Conservation (phyloP, 2,329 filamentous ascomycete species). For the Xylaria sp. region DNA sequence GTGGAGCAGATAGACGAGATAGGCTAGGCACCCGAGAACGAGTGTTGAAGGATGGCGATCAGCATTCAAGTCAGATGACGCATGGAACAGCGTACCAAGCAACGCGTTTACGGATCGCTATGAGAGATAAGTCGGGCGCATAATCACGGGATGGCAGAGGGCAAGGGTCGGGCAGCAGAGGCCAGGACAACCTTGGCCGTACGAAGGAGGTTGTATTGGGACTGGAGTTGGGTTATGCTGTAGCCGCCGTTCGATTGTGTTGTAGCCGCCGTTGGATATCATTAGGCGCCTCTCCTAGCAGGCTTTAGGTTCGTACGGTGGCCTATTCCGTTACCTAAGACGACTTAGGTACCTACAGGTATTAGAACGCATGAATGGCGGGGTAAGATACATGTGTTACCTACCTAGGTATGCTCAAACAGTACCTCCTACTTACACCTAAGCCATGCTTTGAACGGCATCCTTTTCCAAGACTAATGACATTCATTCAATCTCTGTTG, state of each 20-base stretch:
- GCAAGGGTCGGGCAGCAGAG: slow-evolving; percentile 32
- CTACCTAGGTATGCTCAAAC: too few species aligned
- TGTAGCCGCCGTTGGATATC: slow-evolving; percentile 35
- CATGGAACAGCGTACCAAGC: slow-evolving; percentile 39
- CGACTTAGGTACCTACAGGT: background rate
- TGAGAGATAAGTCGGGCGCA: slow-evolving; percentile 31
- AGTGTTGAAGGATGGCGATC: slow-evolving; percentile 30
- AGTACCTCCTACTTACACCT: too few species aligned
- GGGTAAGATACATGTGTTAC: background rate
- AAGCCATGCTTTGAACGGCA: too few species aligned
- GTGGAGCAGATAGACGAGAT: slow-evolving; percentile 24
- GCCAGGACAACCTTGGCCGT: slow-evolving; percentile 8
- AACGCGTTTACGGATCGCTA: slow-evolving; percentile 41
- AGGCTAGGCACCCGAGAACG: slow-evolving; percentile 18
- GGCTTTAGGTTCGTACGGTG: background rate
- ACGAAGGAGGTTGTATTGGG: slow-evolving; percentile 34
- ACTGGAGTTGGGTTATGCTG: slow-evolving; percentile 35
- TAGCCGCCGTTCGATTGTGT: slow-evolving; percentile 35
- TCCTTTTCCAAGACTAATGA: background rate
- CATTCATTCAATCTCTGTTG: background rate
- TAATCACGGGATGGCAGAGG: slow-evolving; percentile 35
- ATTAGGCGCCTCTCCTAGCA: slow-evolving; percentile 35
- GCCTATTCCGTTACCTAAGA: background rate
- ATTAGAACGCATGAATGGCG: slow-evolving; percentile 2
- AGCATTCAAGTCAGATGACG: slow-evolving; percentile 34